Evolutionary conservation across 192 early-diverging fungal species (phyloP).

Genomic region (Coemansia sp.): DNA sequence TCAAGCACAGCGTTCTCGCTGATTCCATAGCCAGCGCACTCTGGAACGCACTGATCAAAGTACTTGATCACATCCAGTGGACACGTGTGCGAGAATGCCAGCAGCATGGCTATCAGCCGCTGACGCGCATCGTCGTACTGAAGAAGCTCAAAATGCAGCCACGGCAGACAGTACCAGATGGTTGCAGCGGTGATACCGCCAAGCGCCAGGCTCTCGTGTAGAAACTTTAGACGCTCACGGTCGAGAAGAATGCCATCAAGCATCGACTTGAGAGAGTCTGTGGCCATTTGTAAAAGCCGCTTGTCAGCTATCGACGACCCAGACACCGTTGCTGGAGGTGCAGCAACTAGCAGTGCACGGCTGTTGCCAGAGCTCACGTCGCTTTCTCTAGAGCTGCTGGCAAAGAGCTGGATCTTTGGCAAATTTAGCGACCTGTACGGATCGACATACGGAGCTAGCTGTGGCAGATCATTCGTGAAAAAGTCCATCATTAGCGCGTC

Average conservation of each 20-base stretch:
- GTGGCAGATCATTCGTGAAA: constrained; percentile 4
- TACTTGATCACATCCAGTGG: constrained; percentile 19
- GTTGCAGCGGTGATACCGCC: constrained; percentile 32
- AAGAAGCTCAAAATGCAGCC: constrained; percentile 35
- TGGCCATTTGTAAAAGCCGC: constrained; percentile 12
- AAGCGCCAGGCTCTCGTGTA: constrained; percentile 14
- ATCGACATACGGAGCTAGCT: constrained; percentile 25
- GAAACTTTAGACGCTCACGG: constrained; percentile 35
- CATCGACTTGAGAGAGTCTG: constrained; percentile 15
- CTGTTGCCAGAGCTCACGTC: not conserved
- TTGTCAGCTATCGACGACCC: constrained; percentile 3
- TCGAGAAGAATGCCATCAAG: constrained; percentile 18
- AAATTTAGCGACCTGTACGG: constrained; percentile 20
- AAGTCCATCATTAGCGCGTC: constrained; percentile 3
- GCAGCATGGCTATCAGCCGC: constrained; percentile 26
- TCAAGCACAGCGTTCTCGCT: constrained; percentile 5
- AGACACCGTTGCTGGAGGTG: not conserved
- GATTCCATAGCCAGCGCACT: not conserved
- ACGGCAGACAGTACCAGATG: constrained; percentile 31
- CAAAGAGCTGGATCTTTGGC: not conserved
- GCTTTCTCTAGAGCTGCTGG: not conserved
- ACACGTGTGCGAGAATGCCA: constrained; percentile 26
- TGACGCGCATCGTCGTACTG: constrained; percentile 32
- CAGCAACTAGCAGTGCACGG: not conserved
- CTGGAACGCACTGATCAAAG: not conserved